Conservation (phyloP, 1,284 basidiomycete genomes). For the Leccinum huronense region DNA sequence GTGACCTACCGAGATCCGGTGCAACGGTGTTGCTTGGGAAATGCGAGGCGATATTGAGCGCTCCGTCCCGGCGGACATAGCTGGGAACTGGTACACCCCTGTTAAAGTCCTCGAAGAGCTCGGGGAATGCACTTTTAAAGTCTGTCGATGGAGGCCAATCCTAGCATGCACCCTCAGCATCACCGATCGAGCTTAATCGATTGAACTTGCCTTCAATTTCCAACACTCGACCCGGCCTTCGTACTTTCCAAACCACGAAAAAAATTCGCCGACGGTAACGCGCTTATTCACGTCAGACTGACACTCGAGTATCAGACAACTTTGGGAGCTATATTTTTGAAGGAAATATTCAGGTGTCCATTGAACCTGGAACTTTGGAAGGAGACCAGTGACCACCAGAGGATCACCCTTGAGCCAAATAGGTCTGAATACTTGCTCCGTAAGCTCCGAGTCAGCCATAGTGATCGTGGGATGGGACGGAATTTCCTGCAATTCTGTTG, state of each 20-base stretch:
- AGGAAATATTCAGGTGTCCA: constrained; percentile 87
- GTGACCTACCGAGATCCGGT: constrained; percentile 75
- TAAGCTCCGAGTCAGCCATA: constrained; percentile 53
- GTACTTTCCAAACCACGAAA: constrained; percentile 73
- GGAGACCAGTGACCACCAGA: constrained; percentile 68
- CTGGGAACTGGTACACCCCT: constrained; percentile 82
- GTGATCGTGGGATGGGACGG: constrained; percentile 46
- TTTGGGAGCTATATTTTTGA: constrained; percentile 62
- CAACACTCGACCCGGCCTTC: constrained; percentile 54
- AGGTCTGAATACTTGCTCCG: constrained; percentile 59
- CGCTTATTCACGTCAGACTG: constrained; percentile 64
- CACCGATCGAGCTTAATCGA: neutral
- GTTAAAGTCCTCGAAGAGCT: constrained; percentile 86
- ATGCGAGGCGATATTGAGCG: constrained; percentile 83
- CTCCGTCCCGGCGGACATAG: constrained; percentile 86
- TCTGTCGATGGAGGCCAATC: constrained; percentile 92
- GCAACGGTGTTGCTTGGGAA: constrained; percentile 82
- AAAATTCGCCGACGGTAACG: constrained; percentile 76
- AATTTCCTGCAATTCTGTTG: constrained; percentile 25
- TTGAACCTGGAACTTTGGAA: constrained; percentile 57
- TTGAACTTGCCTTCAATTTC: constrained; percentile 75
- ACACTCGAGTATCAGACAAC: constrained; percentile 78
- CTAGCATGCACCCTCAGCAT: constrained; percentile 38
- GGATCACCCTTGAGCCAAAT: constrained; percentile 77
- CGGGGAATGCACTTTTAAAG: constrained; percentile 81